A percentile compares a stretch with the other conserved stretches of the same genome.
Evolutionary conservation across 345 rosid genomes (phyloP).

Genomic region (Cochlearia excelsa): DNA sequence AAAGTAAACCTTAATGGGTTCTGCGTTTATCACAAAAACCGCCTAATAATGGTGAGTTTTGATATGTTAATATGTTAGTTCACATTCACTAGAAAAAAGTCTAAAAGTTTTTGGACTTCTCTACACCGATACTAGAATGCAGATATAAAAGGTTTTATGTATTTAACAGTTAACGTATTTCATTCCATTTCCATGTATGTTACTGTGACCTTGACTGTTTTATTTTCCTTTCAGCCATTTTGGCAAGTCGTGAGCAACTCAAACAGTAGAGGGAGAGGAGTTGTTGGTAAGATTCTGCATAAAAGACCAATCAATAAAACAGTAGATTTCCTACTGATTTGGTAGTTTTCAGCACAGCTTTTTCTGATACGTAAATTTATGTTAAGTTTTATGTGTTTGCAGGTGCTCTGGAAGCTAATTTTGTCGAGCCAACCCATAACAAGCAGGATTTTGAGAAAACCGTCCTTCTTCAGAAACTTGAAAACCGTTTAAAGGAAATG

Average conservation of each 20-base stretch:
- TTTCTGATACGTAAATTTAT: conserved; percentile 13
- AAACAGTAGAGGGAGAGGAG: conserved; percentile 71
- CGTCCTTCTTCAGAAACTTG: conserved; percentile 89
- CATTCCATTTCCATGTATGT: conserved; percentile 8
- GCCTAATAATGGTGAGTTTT: conserved; percentile 67
- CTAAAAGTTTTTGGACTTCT: conserved; percentile 12
- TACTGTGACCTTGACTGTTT: conserved; percentile 9
- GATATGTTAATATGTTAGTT: conserved; percentile 12
- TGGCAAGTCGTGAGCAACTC: conserved; percentile 64
- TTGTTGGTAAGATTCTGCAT: conserved; percentile 70
- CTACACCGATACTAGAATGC: conserved; percentile 17
- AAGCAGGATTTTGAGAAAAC: conserved; percentile 98
- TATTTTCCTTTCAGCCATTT: conserved; percentile 62
- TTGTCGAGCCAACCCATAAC: conserved; percentile 89
- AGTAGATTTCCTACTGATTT: conserved; percentile 5
- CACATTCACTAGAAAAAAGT: conserved; percentile 4
- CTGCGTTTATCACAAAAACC: conserved; percentile 88
- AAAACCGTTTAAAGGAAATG: conserved; percentile 90
- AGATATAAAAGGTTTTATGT: neutral
- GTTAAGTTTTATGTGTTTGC: conserved; percentile 27
- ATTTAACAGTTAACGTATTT: neutral
- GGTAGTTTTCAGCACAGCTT: conserved; percentile 4
- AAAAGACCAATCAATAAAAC: conserved; percentile 14
- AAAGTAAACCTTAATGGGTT: conserved; percentile 68
- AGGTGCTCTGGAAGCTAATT: conserved; percentile 93